Evolutionary conservation across 2,329 filamentous ascomycete genomes (phyloP).

Genomic region (Aspergillus fijiensis): DNA sequence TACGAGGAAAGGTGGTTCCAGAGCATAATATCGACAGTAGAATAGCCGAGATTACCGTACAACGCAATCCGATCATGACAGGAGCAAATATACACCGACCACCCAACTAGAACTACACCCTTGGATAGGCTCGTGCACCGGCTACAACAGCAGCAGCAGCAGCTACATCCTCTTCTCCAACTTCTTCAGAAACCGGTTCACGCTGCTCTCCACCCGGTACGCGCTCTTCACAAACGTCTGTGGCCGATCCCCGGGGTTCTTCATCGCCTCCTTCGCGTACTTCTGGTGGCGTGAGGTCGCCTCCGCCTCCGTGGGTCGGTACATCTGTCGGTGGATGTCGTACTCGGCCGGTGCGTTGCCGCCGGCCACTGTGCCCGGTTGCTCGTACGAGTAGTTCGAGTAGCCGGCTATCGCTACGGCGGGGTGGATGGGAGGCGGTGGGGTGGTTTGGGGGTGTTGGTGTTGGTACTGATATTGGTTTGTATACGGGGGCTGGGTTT

Average conservation of each 20-base stretch:
- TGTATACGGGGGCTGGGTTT: conserved; percentile 29
- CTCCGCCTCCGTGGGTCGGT: conserved; percentile 47
- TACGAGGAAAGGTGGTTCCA: no score
- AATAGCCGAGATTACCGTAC: no score
- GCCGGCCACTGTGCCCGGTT: conserved; percentile 23
- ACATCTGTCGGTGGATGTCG: conserved; percentile 48
- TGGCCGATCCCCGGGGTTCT: conserved; percentile 32
- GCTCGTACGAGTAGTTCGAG: conserved; percentile 45
- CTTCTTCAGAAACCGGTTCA: conserved; percentile 48
- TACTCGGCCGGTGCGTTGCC: conserved; percentile 31
- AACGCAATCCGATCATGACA: neutral
- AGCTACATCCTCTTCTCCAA: conserved; percentile 42
- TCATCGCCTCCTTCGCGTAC: conserved; percentile 33
- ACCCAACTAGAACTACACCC: neutral
- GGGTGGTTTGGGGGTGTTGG: conserved; percentile 17
- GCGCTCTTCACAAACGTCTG: conserved; percentile 41
- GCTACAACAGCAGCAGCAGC: neutral
- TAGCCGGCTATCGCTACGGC: conserved; percentile 36
- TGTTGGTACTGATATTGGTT: conserved; percentile 19
- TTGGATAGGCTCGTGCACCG: neutral
- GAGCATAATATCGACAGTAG: no score
- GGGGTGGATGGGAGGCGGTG: neutral
- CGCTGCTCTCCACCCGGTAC: conserved; percentile 42
- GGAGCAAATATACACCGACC: neutral
- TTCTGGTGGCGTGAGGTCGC: conserved; percentile 38